Evolutionary conservation across 2,329 filamentous ascomycete genomes (phyloP).

Genomic region (Penicillium sp.): DNA sequence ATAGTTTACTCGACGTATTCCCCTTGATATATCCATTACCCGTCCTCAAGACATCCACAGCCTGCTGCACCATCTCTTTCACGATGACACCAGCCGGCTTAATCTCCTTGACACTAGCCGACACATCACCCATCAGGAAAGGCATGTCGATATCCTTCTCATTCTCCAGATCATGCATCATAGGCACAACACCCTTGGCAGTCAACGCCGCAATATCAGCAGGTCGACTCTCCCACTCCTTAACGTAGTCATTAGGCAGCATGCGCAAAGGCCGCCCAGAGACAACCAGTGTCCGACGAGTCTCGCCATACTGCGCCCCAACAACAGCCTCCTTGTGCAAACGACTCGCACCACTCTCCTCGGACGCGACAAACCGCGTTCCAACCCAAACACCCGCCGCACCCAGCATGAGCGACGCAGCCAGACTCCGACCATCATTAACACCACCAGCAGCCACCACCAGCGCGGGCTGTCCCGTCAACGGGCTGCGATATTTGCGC

Average conservation of each 20-base stretch:
- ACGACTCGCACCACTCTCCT: conserved; percentile 79
- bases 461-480: conserved; percentile 73
- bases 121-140: conserved; percentile 93
- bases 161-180: conserved; percentile 82
- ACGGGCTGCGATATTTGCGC: conserved; percentile 69
- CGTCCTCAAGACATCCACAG: conserved; percentile 68
- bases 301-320: conserved; percentile 77
- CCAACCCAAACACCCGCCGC: conserved; percentile 93
- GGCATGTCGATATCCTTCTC: conserved; percentile 83
- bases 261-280: conserved; percentile 81
- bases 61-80: conserved; percentile 85
- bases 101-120: conserved; percentile 75
- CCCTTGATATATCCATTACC: conserved; percentile 65
- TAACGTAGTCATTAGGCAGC: conserved; percentile 82
- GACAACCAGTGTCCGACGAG: conserved; percentile 80
- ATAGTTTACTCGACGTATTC: conserved; percentile 52
- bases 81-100: conserved; percentile 85
- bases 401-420: conserved; percentile 83
- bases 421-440: conserved; percentile 79
- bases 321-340: conserved; percentile 87
- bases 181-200: conserved; percentile 76
- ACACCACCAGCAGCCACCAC: conserved; percentile 92
- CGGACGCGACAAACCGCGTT: conserved; percentile 84
- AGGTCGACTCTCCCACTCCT: conserved; percentile 77
- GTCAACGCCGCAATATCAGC: conserved; percentile 77